These are phyloP conservation scores for Cryptococcus amylolentus DNA, from an alignment of 1,284 basidiomycete species.

Conservation along the genomic window DNA sequence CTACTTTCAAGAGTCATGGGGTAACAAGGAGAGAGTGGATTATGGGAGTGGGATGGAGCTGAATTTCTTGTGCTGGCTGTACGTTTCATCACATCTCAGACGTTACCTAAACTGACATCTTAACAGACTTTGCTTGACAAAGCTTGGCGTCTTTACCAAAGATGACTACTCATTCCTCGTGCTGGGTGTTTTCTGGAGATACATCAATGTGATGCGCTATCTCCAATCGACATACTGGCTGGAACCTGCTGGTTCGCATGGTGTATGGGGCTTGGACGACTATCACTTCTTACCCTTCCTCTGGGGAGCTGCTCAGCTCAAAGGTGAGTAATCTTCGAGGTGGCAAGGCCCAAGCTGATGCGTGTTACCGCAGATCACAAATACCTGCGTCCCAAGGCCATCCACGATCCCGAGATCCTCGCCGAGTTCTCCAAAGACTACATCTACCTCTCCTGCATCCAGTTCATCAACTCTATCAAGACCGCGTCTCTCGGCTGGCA, in stretches of 20 bases:
- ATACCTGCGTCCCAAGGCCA: slow-evolving; percentile 84
- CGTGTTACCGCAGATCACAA: slow-evolving; percentile 63
- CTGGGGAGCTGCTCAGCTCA: slow-evolving; percentile 72
- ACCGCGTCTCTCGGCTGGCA: slow-evolving; percentile 96
- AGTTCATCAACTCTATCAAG: slow-evolving; percentile 96
- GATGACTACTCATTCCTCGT: slow-evolving; percentile 76
- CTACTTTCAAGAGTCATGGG: slow-evolving; percentile 88
- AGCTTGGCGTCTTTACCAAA: slow-evolving; percentile 63
- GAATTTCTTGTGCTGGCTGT: slow-evolving; percentile 97
- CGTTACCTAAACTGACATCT: not conserved
- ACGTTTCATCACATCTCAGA: slow-evolving; percentile 41
- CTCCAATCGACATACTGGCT: slow-evolving; percentile 96
- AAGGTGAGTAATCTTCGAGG: slow-evolving; percentile 53
- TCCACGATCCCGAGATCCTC: slow-evolving; percentile 87
- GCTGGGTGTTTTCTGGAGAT: slow-evolving; percentile 87
- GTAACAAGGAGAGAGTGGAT: slow-evolving; percentile 86
- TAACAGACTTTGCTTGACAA: slow-evolving; percentile 72
- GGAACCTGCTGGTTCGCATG: slow-evolving; percentile 95
- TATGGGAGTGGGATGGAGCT: slow-evolving; percentile 99
- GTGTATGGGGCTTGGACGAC: slow-evolving; percentile 97
- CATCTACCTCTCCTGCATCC: slow-evolving; percentile 96
- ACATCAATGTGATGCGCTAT: slow-evolving; percentile 81
- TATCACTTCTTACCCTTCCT: slow-evolving; percentile 96
- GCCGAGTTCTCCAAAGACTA: slow-evolving; percentile 89
- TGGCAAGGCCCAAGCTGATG: not conserved